These are phyloP conservation scores for Nicotiana sylvestris DNA, from an alignment of 257 asterid genomes.

Conservation along the genomic window DNA sequence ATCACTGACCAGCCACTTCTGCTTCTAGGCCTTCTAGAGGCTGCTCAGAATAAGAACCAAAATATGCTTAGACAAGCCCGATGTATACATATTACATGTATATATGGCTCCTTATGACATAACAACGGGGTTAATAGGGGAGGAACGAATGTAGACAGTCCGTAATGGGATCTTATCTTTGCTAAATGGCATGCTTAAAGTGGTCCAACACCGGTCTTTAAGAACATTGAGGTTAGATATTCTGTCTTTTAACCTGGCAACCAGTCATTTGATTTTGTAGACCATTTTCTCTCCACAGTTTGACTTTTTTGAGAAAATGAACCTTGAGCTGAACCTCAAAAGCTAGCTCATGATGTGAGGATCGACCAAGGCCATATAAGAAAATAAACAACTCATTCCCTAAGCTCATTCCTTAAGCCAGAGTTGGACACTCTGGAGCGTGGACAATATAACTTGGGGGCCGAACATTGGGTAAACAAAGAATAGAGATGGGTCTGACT, in stretches of 20 bases:
- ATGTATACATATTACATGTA: background rate
- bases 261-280: background rate
- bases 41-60: background rate
- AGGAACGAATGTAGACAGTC: background rate
- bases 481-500: too few species aligned
- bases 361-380: too few species aligned
- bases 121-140: background rate
- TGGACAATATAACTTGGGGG: too few species aligned
- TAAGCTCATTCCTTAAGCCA: too few species aligned
- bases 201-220: background rate
- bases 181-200: background rate
- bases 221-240: background rate
- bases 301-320: background rate
- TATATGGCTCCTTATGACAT: background rate
- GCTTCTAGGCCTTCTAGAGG: background rate
- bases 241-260: background rate
- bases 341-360: too few species aligned
- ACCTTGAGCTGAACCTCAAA: too few species aligned
- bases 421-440: too few species aligned
- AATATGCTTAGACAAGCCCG: background rate
- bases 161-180: background rate
- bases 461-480: too few species aligned
- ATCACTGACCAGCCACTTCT: background rate
- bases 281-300: background rate
- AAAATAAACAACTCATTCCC: too few species aligned